Base-by-base conservation (phyloP, 2,329 filamentous ascomycete genomes). In the Rhynchosporium graminicola region DNA sequence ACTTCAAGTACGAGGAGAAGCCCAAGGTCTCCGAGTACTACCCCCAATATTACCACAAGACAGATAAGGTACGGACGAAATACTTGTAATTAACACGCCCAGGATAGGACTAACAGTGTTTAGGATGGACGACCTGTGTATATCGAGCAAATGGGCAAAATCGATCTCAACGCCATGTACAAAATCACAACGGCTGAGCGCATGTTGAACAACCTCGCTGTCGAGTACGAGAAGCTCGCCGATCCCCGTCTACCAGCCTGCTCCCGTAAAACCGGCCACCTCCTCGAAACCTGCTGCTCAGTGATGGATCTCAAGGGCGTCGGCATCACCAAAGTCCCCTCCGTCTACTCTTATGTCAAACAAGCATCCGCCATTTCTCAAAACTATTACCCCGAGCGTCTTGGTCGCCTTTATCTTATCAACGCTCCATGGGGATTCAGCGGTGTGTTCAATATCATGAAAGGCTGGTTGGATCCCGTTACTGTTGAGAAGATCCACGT, bases 41-140 rank as follows among this genome's bases (percentile, higher is more conserved):
- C 80, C 92, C 92, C 54, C 95, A 99, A 80, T 99, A 95, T 82
- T 99, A 99, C 82, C 95, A 99, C 85, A 97, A 97, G 82, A 94
- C 87, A 12, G 91, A 95, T 79, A 92, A 92, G 80, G 87, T 88
- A 65, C 51, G 47, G n/a, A 42, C 13, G 45, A 20, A 33, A 40
- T 3, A 20, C 43, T 20, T 2, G 1, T 20, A 45, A 8, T 40
- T 12, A 29, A 36, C 20, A 31, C 9, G 43, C 12, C 55, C 9
- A 10, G 2, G 43, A 28, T n/a, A 46, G 36, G 52, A 12, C 63
- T 72, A 57, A 71, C 56, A 58, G 20, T 29, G 28, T 20, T 12
- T 57, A 97, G 92, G 95, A 98, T 80, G 95, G 95, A 71, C 90
- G 95, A 70, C 95, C 95, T 58, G 87, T 98, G 69, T 99, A 99